Percentiles rank a stretch among this genome's conserved stretches.
Evolutionary conservation across 2,329 filamentous ascomycete genomes (phyloP).

Genomic region (Pyrenophora seminiperda): DNA sequence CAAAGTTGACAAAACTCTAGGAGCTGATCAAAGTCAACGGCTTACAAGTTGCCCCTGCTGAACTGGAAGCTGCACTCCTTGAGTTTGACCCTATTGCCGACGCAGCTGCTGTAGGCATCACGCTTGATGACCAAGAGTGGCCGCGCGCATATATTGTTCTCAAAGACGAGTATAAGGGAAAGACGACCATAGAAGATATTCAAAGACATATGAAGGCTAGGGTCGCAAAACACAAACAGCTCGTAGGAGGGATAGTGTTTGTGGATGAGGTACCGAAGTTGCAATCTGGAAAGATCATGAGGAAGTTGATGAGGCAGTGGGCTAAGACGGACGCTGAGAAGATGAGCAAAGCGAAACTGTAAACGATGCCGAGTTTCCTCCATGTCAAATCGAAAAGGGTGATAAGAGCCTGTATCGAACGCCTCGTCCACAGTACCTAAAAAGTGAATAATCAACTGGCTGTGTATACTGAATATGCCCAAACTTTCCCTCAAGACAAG

Average conservation of each 20-base stretch:
- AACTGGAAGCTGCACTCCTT: slow-evolving; percentile 58
- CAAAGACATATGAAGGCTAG: slow-evolving; percentile 50
- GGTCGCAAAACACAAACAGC: slow-evolving; percentile 59
- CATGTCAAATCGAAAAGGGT: no score
- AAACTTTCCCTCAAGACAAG: no score
- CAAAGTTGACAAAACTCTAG: slow-evolving; percentile 13
- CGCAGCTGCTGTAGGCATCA: slow-evolving; percentile 61
- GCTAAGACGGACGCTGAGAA: slow-evolving; percentile 58
- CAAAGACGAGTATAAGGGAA: slow-evolving; percentile 53
- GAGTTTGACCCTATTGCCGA: slow-evolving; percentile 60
- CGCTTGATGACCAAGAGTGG: slow-evolving; percentile 57
- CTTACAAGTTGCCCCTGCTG: slow-evolving; percentile 45
- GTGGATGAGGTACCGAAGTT: slow-evolving; percentile 63
- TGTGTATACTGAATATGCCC: no score
- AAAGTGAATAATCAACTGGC: no score
- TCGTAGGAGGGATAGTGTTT: slow-evolving; percentile 60
- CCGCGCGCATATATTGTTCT: slow-evolving; percentile 60
- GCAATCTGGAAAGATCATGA: slow-evolving; percentile 63
- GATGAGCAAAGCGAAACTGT: slow-evolving; percentile 38
- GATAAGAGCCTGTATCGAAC: no score
- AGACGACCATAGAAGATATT: slow-evolving; percentile 33
- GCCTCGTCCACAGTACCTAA: no score
- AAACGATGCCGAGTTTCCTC: background rate
- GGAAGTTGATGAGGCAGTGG: slow-evolving; percentile 63
- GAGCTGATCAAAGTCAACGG: slow-evolving; percentile 53